phyloP scores from a whole-genome alignment of 192 early-diverging fungal species.

The Entomortierella lignicola region DNA sequence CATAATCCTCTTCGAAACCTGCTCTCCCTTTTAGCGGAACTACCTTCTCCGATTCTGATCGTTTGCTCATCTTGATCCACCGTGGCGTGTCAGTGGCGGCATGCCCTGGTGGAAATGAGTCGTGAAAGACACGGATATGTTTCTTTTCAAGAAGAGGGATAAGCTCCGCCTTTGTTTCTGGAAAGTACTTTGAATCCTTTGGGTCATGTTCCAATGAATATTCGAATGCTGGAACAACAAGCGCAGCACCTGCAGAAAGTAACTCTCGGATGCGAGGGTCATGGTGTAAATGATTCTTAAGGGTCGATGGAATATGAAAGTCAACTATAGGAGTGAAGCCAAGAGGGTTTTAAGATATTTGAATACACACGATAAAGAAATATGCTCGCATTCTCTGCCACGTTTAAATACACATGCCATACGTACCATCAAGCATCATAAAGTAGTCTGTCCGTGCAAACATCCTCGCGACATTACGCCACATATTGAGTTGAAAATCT shows the following conservation, averaged over 20 bases:
- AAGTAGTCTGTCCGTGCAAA: constrained; percentile 71
- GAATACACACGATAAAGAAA: background rate
- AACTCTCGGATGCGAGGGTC: constrained; percentile 57
- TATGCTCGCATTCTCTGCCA: background rate
- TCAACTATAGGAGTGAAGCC: constrained; percentile 45
- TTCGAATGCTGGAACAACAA: constrained; percentile 72
- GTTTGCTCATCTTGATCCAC: constrained; percentile 49
- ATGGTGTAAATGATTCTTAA: constrained; percentile 55
- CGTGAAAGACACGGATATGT: constrained; percentile 69
- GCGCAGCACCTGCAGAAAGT: constrained; percentile 58
- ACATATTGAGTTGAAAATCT: constrained; percentile 74
- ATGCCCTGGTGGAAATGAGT: constrained; percentile 64
- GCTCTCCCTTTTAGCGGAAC: background rate
- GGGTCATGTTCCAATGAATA: constrained; percentile 63
- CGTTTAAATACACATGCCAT: background rate
- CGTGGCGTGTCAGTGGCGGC: constrained; percentile 65
- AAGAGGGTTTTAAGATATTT: background rate
- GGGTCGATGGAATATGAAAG: constrained; percentile 66
- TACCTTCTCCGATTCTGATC: background rate
- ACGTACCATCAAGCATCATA: constrained; percentile 68
- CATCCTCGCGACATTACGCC: constrained; percentile 73
- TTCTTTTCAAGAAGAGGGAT: constrained; percentile 56
- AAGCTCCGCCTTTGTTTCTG: constrained; percentile 59
- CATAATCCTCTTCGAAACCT: constrained; percentile 16
- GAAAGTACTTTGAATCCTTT: constrained; percentile 62